Conservation (phyloP, 306 rosid species). For the Ziziphus jujuba region DNA sequence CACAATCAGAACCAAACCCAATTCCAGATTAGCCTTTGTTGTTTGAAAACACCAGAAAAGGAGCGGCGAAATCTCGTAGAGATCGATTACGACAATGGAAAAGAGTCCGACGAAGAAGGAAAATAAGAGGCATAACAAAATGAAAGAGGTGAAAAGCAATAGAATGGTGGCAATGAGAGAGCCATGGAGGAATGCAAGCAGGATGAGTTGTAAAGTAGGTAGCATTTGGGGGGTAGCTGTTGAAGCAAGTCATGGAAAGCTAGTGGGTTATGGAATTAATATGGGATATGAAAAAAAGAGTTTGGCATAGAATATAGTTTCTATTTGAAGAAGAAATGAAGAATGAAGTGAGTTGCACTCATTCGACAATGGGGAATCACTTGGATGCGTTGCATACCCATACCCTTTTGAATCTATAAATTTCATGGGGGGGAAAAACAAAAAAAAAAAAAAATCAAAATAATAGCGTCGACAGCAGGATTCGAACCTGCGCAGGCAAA, state of each 20-base stretch:
- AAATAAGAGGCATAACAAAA: constrained; percentile 23
- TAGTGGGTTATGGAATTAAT: neutral
- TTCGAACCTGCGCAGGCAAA: constrained; percentile 36
- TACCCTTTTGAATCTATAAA: neutral
- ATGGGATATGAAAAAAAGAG: too few relatives aligned
- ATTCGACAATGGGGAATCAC: constrained; percentile 3
- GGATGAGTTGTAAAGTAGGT: constrained; percentile 36
- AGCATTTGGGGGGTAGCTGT: constrained; percentile 12
- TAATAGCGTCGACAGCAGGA: constrained; percentile 29
- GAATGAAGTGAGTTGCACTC: constrained; percentile 34
- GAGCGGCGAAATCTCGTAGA: constrained; percentile 10
- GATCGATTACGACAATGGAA: constrained; percentile 21
- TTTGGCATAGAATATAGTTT: too few relatives aligned
- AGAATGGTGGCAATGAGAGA: constrained; percentile 37
- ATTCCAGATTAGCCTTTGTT: constrained; percentile 21
- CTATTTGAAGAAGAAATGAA: neutral
- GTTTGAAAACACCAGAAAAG: constrained; percentile 14
- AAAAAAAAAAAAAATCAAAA: neutral
- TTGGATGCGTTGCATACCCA: neutral
- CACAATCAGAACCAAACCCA: constrained; percentile 25
- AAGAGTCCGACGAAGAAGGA: constrained; percentile 25
- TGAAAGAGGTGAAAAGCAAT: constrained; percentile 14
- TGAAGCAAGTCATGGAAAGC: neutral
- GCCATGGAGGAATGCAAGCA: constrained; percentile 36
- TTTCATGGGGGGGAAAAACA: too few relatives aligned